Percentiles rank a stretch among this genome's conserved stretches.
These are phyloP conservation scores for Pseudoneurospora amorphoporcata DNA, from an alignment of 495 filamentous ascomycete species.

Conservation along the genomic window DNA sequence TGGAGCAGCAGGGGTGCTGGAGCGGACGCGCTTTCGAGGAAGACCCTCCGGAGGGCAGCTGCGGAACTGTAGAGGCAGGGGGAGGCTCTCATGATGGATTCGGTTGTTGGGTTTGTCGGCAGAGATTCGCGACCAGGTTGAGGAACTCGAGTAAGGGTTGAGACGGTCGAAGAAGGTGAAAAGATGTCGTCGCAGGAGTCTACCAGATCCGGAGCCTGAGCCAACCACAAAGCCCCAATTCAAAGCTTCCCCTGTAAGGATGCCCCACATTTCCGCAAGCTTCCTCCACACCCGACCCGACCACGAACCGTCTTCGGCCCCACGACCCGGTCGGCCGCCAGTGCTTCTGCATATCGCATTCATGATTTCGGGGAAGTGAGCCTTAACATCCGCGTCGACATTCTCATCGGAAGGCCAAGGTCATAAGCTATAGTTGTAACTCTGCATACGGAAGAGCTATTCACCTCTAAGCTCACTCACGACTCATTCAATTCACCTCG, in stretches of 20 bases:
- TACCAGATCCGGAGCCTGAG: neutral
- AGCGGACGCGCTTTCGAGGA: conserved; percentile 18
- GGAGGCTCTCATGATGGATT: conserved; percentile 20
- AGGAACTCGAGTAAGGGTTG: neutral
- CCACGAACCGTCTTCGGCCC: neutral
- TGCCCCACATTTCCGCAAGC: neutral
- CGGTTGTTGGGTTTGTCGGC: neutral
- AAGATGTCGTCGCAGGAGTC: neutral
- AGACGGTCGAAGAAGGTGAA: neutral
- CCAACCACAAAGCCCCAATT: neutral
- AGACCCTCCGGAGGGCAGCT: conserved; percentile 28
- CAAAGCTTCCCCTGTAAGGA: neutral
- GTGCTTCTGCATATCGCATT: neutral
- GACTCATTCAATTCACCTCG: neutral
- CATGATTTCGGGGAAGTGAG: neutral
- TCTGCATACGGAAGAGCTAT: neutral
- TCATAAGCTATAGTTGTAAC: neutral
- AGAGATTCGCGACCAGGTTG: neutral
- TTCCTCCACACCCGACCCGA: neutral
- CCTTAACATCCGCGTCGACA: neutral
- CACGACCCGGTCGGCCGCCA: neutral
- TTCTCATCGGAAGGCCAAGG: neutral
- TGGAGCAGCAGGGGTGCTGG: conserved; percentile 5
- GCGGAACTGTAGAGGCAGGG: conserved; percentile 31
- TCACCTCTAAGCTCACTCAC: neutral